phyloP scores from a whole-genome alignment of 1,139 yeast species.

The Meyerozyma carpophila region DNA sequence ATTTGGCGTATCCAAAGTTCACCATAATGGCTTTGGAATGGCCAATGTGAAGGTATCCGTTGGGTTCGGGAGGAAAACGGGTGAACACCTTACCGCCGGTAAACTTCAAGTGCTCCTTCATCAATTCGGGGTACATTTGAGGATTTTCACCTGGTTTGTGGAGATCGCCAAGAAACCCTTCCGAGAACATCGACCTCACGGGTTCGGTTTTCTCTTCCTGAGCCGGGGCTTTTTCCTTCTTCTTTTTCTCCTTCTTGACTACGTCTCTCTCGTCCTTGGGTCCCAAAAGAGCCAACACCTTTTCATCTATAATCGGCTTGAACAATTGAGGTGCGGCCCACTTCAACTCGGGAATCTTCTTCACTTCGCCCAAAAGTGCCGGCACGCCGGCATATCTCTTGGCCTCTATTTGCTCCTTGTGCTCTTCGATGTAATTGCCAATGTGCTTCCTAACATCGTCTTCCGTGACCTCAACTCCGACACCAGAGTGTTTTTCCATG shows the following conservation, averaged over 20 bases:
- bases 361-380: slow-evolving; percentile 67
- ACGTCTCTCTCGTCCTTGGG: slow-evolving; percentile 96
- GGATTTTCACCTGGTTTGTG: slow-evolving; percentile 96
- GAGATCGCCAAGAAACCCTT: slow-evolving; percentile 92
- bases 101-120: slow-evolving; percentile 70
- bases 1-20: slow-evolving; percentile 90
- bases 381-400: slow-evolving; percentile 79
- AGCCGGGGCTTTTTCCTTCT: slow-evolving; percentile 24
- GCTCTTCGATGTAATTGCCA: slow-evolving; percentile 49
- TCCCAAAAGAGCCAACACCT: slow-evolving; percentile 66
- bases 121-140: slow-evolving; percentile 79
- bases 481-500: slow-evolving; percentile 67
- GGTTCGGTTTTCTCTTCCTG: slow-evolving; percentile 20
- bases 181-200: slow-evolving; percentile 78
- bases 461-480: slow-evolving; percentile 67
- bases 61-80: slow-evolving; percentile 98
- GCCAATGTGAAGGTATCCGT: slow-evolving; percentile 94
- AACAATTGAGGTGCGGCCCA: slow-evolving; percentile 90
- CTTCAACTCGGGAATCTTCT: slow-evolving; percentile 66
- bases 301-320: slow-evolving; percentile 80
- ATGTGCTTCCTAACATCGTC: slow-evolving; percentile 61
- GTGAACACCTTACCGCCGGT: slow-evolving; percentile 84
- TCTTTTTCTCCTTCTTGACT: slow-evolving; percentile 71
- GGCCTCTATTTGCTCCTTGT: slow-evolving; percentile 54
- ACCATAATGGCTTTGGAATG: slow-evolving; percentile 98